phyloP scores from a whole-genome alignment of 176 grass and related monocot species.

The Alopecurus myosuroides region DNA sequence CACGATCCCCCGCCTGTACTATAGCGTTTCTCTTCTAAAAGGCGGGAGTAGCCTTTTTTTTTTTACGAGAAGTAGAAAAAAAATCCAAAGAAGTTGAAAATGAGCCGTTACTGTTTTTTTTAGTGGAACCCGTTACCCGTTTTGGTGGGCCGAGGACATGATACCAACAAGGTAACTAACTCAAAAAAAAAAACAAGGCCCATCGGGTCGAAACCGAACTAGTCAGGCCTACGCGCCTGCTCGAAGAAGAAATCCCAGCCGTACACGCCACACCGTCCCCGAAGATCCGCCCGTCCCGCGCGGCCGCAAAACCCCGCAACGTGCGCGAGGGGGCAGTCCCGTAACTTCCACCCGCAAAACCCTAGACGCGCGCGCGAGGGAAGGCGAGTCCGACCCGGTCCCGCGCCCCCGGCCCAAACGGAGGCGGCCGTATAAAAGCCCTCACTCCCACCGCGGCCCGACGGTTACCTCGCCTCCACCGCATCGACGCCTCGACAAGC shows the following conservation, averaged over 20 bases:
- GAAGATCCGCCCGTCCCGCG: slow-evolving; percentile 12
- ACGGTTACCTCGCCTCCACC: slow-evolving; percentile 19
- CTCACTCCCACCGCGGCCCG: neutral
- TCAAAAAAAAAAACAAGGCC: too few species aligned
- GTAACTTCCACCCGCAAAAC: slow-evolving; percentile 41
- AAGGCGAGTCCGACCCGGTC: slow-evolving; percentile 28
- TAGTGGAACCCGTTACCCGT: too few species aligned
- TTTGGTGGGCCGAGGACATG: neutral
- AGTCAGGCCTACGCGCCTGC: too few species aligned
- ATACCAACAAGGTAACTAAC: too few species aligned
- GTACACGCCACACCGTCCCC: neutral
- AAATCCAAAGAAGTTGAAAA: too few species aligned
- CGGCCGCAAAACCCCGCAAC: neutral
- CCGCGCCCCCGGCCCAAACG: slow-evolving; percentile 10
- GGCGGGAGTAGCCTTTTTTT: too few species aligned
- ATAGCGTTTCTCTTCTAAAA: too few species aligned
- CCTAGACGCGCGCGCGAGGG: slow-evolving; percentile 36
- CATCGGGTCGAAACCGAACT: neutral
- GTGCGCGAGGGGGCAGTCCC: neutral
- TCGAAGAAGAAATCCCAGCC: neutral
- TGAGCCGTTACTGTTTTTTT: too few species aligned
- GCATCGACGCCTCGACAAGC: slow-evolving; percentile 13
- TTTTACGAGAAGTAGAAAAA: too few species aligned
- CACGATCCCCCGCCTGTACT: too few species aligned
- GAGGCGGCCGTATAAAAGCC: slow-evolving; percentile 47